Evolutionary conservation across 1,139 yeast genomes (phyloP).

Genomic region (Meyerozyma smithsonii): DNA sequence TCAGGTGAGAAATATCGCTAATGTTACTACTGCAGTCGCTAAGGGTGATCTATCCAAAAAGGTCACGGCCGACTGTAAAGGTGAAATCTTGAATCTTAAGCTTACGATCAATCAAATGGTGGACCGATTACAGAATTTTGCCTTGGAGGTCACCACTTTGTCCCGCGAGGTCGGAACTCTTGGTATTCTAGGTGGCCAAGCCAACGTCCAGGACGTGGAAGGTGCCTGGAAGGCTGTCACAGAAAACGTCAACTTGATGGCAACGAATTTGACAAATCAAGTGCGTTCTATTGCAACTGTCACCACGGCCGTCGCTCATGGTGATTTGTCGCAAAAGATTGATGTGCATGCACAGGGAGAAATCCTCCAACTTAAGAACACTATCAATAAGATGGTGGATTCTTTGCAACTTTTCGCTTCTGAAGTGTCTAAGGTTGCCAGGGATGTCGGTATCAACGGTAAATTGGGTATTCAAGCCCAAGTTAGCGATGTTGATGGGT

Average conservation of each 20-base stretch:
- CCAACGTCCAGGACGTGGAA: conserved; percentile 86
- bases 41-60: conserved; percentile 81
- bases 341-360: conserved; percentile 91
- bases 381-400: conserved; percentile 89
- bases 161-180: conserved; percentile 88
- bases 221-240: conserved; percentile 94
- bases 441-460: conserved; percentile 92
- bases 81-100: conserved; percentile 78
- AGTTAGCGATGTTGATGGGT: conserved; percentile 84
- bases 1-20: conserved; percentile 85
- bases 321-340: conserved; percentile 82
- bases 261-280: conserved; percentile 81
- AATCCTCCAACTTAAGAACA: conserved; percentile 68
- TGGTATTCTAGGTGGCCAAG: conserved; percentile 88
- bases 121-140: conserved; percentile 82
- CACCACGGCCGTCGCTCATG: conserved; percentile 90
- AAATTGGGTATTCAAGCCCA: conserved; percentile 89
- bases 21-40: conserved; percentile 92
- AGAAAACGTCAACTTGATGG: conserved; percentile 86
- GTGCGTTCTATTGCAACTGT: conserved; percentile 88
- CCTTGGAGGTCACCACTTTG: conserved; percentile 81
- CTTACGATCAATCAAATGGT: conserved; percentile 80
- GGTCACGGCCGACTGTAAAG: conserved; percentile 86
- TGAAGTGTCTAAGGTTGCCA: conserved; percentile 85
- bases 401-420: conserved; percentile 81